These are phyloP conservation scores for Byssoonygena ceratinophila DNA, from an alignment of 2,329 filamentous ascomycete species.

Conservation along the genomic window DNA sequence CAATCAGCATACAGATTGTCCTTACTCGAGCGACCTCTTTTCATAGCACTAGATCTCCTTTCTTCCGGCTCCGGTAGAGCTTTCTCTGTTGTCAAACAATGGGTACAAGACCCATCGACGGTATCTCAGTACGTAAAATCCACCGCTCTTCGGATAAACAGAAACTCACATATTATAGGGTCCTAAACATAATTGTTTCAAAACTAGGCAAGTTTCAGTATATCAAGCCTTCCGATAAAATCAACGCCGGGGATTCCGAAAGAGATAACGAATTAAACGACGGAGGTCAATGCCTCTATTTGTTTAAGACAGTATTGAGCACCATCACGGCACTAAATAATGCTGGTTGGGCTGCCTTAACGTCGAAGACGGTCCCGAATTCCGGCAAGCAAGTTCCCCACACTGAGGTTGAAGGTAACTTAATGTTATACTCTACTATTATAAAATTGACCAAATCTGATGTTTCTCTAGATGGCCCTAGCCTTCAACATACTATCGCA, in stretches of 20 bases:
- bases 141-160: not conserved
- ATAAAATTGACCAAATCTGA: not conserved
- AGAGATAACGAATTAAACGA: slow-evolving; percentile 49
- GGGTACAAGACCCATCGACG: slow-evolving; percentile 56
- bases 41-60: slow-evolving; percentile 70
- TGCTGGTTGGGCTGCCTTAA: slow-evolving; percentile 58
- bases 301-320: slow-evolving; percentile 63
- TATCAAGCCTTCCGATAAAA: slow-evolving; percentile 16
- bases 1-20: slow-evolving; percentile 34
- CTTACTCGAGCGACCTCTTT: slow-evolving; percentile 70
- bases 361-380: slow-evolving; percentile 48
- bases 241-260: slow-evolving; percentile 27
- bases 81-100: slow-evolving; percentile 66
- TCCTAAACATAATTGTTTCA: slow-evolving; percentile 30
- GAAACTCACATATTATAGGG: slow-evolving; percentile 21
- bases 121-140: slow-evolving; percentile 41
- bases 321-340: slow-evolving; percentile 59
- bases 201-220: slow-evolving; percentile 28
- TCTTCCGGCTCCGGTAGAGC: slow-evolving; percentile 61
- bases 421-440: not conserved
- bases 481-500: slow-evolving; percentile 15
- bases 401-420: slow-evolving; percentile 47
- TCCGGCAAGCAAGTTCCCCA: slow-evolving; percentile 36
- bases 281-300: slow-evolving; percentile 65
- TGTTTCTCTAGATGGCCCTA: slow-evolving; percentile 21